These are phyloP conservation scores for Ascochyta viciae-villosae DNA, from an alignment of 2,329 filamentous ascomycete species.

Conservation along the genomic window DNA sequence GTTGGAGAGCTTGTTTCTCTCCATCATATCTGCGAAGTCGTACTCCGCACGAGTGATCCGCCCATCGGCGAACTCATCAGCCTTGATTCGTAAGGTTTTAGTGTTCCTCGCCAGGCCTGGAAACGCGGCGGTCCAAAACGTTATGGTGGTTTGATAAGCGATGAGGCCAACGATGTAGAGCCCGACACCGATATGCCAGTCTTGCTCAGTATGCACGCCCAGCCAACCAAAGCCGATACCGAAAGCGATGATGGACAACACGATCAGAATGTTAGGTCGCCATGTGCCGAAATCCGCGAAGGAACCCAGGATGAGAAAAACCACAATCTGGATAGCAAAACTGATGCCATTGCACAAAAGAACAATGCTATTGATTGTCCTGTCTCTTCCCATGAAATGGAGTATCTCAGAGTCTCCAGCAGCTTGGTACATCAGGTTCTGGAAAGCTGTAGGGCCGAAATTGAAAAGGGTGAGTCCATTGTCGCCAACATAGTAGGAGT, in stretches of 20 bases:
- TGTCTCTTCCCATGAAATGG: conserved; percentile 61
- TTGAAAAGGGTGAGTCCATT: conserved; percentile 69
- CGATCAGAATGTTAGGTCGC: conserved; percentile 63
- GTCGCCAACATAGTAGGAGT: conserved; percentile 70
- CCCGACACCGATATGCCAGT: conserved; percentile 67
- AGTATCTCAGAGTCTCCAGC: conserved; percentile 62
- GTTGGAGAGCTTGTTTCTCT: conserved; percentile 69
- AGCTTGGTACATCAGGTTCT: conserved; percentile 69
- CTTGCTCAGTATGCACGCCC: conserved; percentile 65
- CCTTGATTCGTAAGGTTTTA: conserved; percentile 58
- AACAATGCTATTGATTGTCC: conserved; percentile 55
- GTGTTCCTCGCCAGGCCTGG: conserved; percentile 65
- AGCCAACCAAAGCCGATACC: conserved; percentile 71
- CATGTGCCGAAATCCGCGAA: conserved; percentile 71
- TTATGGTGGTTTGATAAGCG: conserved; percentile 70
- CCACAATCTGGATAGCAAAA: conserved; percentile 69
- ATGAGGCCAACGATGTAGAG: conserved; percentile 73
- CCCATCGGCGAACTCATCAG: conserved; percentile 55
- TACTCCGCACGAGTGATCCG: conserved; percentile 66
- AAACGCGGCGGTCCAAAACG: conserved; percentile 72
- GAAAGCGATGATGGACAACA: conserved; percentile 60
- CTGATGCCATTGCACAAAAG: conserved; percentile 71
- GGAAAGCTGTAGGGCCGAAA: conserved; percentile 56
- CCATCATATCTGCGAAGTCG: conserved; percentile 57
- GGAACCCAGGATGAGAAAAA: conserved; percentile 61